These are phyloP conservation scores for Strobilomyces dryophilus DNA, from an alignment of 768 basidiomycete species.

Conservation along the genomic window DNA sequence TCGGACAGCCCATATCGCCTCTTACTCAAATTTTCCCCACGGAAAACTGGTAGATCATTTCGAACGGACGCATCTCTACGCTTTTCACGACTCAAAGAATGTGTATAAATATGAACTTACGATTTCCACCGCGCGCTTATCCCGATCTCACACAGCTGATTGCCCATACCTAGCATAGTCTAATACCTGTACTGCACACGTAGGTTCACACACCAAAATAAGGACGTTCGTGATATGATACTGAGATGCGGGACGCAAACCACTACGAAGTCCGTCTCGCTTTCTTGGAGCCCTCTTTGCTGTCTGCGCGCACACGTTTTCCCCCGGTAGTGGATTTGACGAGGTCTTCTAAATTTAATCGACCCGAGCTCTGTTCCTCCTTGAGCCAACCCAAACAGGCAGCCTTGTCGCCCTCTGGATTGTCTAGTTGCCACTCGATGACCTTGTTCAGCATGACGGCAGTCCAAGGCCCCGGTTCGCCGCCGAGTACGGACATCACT, in stretches of 20 bases:
- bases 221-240: conserved; percentile 2
- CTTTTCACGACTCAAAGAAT: neutral
- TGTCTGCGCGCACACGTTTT: conserved; percentile 24
- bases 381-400: conserved; percentile 70
- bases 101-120: conserved; percentile 1
- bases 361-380: conserved; percentile 47
- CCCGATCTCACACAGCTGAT: conserved; percentile 4
- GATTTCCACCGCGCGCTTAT: neutral
- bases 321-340: conserved; percentile 13
- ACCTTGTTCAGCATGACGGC: conserved; percentile 60
- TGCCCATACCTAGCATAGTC: conserved; percentile 13
- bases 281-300: conserved; percentile 27
- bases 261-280: conserved; percentile 22
- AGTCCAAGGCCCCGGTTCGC: conserved; percentile 69
- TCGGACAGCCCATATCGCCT: conserved; percentile 28
- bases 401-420: conserved; percentile 63
- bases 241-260: neutral
- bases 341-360: conserved; percentile 33
- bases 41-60: conserved; percentile 13
- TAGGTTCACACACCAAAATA: neutral
- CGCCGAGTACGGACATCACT: conserved; percentile 49
- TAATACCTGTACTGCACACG: conserved; percentile 6
- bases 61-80: neutral
- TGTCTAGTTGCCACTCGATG: conserved; percentile 80
- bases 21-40: conserved; percentile 10